phyloP scores from a whole-genome alignment of 306 rosid species.

The Amphicarpaea edgeworthii region DNA sequence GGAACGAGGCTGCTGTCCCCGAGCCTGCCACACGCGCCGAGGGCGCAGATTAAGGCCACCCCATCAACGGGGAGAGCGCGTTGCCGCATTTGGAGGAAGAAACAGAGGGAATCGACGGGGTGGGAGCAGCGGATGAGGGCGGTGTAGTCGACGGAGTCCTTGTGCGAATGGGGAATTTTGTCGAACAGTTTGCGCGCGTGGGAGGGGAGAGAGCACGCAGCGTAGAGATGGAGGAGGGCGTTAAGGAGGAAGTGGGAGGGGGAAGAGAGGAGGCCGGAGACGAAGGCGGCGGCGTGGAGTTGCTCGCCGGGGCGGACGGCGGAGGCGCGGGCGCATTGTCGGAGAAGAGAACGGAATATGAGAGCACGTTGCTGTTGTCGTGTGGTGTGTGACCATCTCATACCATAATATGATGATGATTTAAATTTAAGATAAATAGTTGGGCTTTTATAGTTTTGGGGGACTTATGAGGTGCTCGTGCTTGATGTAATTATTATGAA shows the following conservation, averaged over 20 bases:
- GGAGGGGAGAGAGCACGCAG: conserved; percentile 17
- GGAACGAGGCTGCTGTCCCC: conserved; percentile 51
- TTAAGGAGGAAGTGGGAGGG: conserved; percentile 68
- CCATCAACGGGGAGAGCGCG: conserved; percentile 52
- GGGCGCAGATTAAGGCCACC: conserved; percentile 58
- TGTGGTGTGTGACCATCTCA: no score
- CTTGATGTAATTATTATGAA: no score
- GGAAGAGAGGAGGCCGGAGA: conserved; percentile 54
- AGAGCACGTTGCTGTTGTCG: not conserved
- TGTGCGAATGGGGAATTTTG: conserved; percentile 68
- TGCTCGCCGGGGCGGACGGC: conserved; percentile 64
- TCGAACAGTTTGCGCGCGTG: conserved; percentile 62
- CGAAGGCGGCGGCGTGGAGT: conserved; percentile 66
- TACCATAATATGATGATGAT: no score
- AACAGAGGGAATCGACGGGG: conserved; percentile 52
- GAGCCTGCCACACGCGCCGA: conserved; percentile 57
- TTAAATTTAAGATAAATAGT: no score
- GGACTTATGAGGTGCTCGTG: no score
- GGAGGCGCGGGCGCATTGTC: conserved; percentile 60
- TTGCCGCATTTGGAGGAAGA: conserved; percentile 61
- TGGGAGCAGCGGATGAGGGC: conserved; percentile 59
- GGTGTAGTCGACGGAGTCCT: conserved; percentile 77
- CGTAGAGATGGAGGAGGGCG: conserved; percentile 66
- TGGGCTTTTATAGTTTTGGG: no score
- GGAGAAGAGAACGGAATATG: conserved; percentile 63